Base-by-base conservation (phyloP, 2,329 filamentous ascomycete genomes). In the Neopestalotiopsis rosae region DNA sequence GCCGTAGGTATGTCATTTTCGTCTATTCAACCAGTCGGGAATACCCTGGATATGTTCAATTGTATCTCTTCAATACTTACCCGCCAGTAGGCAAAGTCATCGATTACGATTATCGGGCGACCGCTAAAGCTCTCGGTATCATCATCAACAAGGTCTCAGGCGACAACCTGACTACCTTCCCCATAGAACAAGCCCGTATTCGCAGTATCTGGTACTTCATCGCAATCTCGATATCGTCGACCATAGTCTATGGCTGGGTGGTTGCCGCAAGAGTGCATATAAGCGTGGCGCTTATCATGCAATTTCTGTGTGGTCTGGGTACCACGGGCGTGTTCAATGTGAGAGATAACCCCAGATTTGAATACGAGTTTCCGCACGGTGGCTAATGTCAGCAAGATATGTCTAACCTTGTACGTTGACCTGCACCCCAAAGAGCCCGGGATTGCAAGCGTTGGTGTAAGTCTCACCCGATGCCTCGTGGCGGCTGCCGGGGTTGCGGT, bases 141-240 rank as follows among this genome's bases (percentile, higher is more conserved):
- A 62, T 32, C 6, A 40, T 62, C 61, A 34, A 62, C 61, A 42
- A 62, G 34, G 61, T 34, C 13, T 34, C 61, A 5, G 61, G 61
- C n/a, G 28, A 62, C n/a, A 32, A 62, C 20, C 10, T 62, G 24
- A 13, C 10, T 13, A 34, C 7, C 9, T 62, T 62, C 12, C 61
- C 61, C 12, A 62, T 62, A 30, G 61, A 62, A 24, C 7, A 10
- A 20, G 61, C 61, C 34, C 28, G 61, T 1, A 40, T 40, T 4
- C 24, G 61, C n/a, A 24, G 61, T 13, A 62, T 34, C 13, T 62
- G 34, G 28, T 24, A n/a, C 13, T 24, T 40, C 4, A 34, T 62
- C 1, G 61, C 61, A 14, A 12, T 62, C 4, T 24, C 34, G 2
- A 62, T 62, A 10, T 34, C 34, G 61, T 20, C 61, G 13, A 62